Evolutionary conservation across 225 moss, liverwort and hornwort genomes (phyloP).

Genomic region (Anthoceros angustus): DNA sequence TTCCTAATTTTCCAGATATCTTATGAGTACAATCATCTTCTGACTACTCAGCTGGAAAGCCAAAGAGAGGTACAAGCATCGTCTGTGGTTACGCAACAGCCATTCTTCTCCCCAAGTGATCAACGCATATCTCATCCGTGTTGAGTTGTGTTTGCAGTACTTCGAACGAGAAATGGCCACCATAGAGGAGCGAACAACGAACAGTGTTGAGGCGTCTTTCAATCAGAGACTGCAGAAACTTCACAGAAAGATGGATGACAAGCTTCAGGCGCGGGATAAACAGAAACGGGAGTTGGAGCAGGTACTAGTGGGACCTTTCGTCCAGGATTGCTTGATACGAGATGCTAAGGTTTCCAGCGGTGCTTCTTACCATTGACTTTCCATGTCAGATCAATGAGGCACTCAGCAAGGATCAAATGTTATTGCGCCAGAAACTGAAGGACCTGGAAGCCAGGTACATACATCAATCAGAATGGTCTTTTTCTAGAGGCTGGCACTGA

Average conservation of each 20-base stretch:
- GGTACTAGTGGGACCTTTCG: slow-evolving; percentile 16
- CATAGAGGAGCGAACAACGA: slow-evolving; percentile 37
- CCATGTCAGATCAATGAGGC: slow-evolving; percentile 41
- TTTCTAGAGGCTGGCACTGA: neutral
- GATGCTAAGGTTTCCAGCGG: no score
- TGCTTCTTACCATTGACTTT: no score
- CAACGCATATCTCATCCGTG: no score
- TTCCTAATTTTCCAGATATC: slow-evolving; percentile 35
- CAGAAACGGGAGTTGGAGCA: slow-evolving; percentile 61
- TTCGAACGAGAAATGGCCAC: slow-evolving; percentile 61
- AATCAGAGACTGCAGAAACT: slow-evolving; percentile 51
- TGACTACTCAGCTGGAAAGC: slow-evolving; percentile 82
- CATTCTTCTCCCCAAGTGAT: neutral
- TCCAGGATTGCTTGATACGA: neutral
- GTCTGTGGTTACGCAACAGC: neutral
- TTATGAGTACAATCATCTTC: slow-evolving; percentile 76
- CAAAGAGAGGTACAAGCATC: slow-evolving; percentile 57
- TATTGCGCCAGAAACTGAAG: no score
- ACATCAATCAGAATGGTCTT: neutral
- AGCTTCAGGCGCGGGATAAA: slow-evolving; percentile 28
- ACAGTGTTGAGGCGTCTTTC: slow-evolving; percentile 62
- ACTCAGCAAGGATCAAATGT: no score
- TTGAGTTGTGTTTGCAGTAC: slow-evolving; percentile 28
- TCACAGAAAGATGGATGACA: slow-evolving; percentile 47
- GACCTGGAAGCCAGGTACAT: no score